phyloP scores from a whole-genome alignment of 2,329 filamentous ascomycete species.

The Ophiostoma sp. region DNA sequence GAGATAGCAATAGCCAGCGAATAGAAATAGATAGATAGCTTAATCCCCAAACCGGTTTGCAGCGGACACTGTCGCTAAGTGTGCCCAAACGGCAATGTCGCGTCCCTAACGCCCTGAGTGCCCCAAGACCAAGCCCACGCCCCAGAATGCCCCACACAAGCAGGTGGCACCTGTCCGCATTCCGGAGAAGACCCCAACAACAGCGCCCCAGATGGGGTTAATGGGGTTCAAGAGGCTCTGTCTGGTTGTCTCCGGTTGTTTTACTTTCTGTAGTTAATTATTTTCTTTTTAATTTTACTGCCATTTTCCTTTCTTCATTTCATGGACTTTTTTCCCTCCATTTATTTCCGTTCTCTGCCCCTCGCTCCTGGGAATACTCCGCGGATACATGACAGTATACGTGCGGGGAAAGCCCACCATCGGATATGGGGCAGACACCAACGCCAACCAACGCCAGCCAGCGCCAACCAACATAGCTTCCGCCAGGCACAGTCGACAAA shows the following conservation, averaged over 20 bases:
- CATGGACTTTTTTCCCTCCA: background rate
- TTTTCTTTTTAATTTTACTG: background rate
- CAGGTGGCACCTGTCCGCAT: background rate
- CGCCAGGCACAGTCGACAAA: background rate
- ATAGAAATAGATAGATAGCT: slow-evolving; percentile 10
- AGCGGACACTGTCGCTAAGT: background rate
- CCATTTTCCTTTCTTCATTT: background rate
- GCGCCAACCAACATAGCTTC: background rate
- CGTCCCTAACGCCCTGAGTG: background rate
- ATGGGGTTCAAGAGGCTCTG: background rate
- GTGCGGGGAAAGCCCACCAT: background rate
- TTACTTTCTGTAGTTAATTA: background rate
- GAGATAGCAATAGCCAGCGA: background rate
- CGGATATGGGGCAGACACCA: background rate
- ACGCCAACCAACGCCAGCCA: no score
- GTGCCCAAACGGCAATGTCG: background rate
- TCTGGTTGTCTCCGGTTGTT: background rate
- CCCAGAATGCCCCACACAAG: background rate
- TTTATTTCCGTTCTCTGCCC: background rate
- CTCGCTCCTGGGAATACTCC: background rate
- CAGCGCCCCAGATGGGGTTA: background rate
- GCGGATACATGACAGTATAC: background rate
- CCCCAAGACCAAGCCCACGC: background rate
- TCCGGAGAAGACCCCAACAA: background rate
- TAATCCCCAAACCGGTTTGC: background rate